These are phyloP conservation scores for Acacia concinna DNA, from an alignment of 331 rosid genomes.

Conservation along the genomic window DNA sequence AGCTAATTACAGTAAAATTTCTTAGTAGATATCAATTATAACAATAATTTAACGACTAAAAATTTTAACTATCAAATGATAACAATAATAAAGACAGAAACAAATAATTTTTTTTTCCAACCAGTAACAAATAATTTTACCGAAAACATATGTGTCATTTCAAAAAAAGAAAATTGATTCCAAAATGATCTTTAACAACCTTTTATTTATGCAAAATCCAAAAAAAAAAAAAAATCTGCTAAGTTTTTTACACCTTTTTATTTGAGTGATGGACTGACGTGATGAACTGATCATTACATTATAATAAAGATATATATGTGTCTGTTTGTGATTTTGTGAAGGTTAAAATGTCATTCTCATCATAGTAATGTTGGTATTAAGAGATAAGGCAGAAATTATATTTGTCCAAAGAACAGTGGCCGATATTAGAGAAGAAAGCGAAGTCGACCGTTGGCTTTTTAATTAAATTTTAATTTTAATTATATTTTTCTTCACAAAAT, in stretches of 20 bases:
- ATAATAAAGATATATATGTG: not conserved
- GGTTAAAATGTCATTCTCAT: slow-evolving; percentile 33
- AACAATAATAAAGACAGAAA: too few relatives aligned
- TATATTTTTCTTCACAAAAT: not conserved
- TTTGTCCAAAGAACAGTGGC: not conserved
- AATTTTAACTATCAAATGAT: too few relatives aligned
- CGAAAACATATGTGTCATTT: too few relatives aligned
- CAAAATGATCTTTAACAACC: too few relatives aligned
- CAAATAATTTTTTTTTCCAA: too few relatives aligned
- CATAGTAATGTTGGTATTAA: not conserved
- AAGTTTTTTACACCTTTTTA: not conserved
- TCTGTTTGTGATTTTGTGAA: not conserved
- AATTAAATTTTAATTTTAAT: not conserved
- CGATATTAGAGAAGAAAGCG: not conserved
- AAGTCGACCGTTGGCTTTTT: not conserved
- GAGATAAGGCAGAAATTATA: not conserved
- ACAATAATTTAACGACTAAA: too few relatives aligned
- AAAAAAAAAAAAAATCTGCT: not conserved
- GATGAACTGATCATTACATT: not conserved
- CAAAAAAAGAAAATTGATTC: too few relatives aligned
- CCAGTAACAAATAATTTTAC: too few relatives aligned
- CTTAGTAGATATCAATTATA: too few relatives aligned
- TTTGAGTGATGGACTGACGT: not conserved
- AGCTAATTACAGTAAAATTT: too few relatives aligned
- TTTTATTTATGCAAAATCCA: too few relatives aligned